A percentile compares a stretch with the other conserved stretches of the same genome.
Evolutionary conservation across 805 yeast species (phyloP).

Genomic region (Lachancea nothofagi): DNA sequence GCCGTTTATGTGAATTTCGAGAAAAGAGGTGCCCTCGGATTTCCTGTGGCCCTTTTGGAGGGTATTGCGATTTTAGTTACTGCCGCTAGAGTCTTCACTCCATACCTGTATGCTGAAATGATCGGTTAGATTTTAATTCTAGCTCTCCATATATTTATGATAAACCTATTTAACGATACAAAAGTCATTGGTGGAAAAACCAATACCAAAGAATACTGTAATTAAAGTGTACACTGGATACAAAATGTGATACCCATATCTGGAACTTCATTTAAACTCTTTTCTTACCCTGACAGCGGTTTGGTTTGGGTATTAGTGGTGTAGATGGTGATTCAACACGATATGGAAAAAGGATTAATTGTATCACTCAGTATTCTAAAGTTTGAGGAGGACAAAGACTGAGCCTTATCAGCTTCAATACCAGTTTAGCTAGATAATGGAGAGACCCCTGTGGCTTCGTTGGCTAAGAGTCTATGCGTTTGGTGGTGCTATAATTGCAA

Average conservation of each 20-base stretch:
- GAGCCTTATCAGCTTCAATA: no score
- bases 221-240: no score
- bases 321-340: not conserved
- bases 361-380: not conserved
- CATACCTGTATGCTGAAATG: slow-evolving; percentile 58
- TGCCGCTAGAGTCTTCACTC: slow-evolving; percentile 75
- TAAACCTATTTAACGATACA: slow-evolving; percentile 5
- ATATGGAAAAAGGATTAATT: not conserved
- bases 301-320: not conserved
- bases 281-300: slow-evolving; percentile 3
- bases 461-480: slow-evolving; percentile 53
- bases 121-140: slow-evolving; percentile 22
- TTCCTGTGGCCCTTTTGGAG: slow-evolving; percentile 69
- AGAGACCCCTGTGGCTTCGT: slow-evolving; percentile 47
- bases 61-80: slow-evolving; percentile 62
- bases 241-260: no score
- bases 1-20: slow-evolving; percentile 64
- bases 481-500: slow-evolving; percentile 63
- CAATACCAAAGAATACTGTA: not conserved
- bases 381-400: no score
- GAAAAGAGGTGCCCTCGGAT: slow-evolving; percentile 57
- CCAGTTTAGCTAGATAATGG: no score
- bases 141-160: slow-evolving; percentile 1
- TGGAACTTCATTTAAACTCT: not conserved
- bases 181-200: not conserved